Evolutionary conservation across 2,329 filamentous ascomycete species (phyloP), one percentile per base, ranked within the genome.

Genomic region (Falciphora oryzae): DNA sequence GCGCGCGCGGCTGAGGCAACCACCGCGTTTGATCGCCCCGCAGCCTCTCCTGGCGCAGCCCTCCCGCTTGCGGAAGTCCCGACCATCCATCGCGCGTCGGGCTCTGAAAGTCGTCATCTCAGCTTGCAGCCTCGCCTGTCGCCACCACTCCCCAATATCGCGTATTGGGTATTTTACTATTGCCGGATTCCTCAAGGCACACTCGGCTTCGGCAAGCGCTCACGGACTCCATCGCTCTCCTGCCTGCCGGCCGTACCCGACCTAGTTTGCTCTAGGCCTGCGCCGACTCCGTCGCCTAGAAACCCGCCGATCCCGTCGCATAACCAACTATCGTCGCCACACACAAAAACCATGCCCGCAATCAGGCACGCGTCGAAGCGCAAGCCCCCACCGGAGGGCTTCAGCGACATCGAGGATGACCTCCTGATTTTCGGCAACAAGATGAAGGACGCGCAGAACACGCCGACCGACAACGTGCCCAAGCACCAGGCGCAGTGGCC

Each of bases 401-500:
- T 95, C 81, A 87, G 89, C 73, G 92, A 96, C 74, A 92, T 96
- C 76, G 91, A 94, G 76, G 89, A 93, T 74, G 92, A 92, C 70
- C 87, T 95, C 57, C 85, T 95, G 71, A 89, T 93, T 72, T 95
- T 95, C 79, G 81, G 84, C 72, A 94, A 93, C 83, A 93, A 93
- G 81, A 94, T 96, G 91, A 95, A 94, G 78, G 92, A 96, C 74
- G 95, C 95, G 63, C 93, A 97, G 75, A 96, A 96, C 77, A 90
- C 93, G 61, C 89, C 92, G 78, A 91, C 79, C 75, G 91, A 79
- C 85, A 92, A 84, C 83, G 91, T 86, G 0, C 85, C 85, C 2
- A 93, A 93, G 75, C 90, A 97, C 74, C 92, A 98, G 78, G 91
- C 92, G 70, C 86, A 93, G 68, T 99, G 95, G 95, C 94, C 95